Evolutionary conservation across 1,139 yeast genomes (phyloP), one percentile per base, ranked within the genome.

Genomic region (Scheffersomyces stambukii): DNA sequence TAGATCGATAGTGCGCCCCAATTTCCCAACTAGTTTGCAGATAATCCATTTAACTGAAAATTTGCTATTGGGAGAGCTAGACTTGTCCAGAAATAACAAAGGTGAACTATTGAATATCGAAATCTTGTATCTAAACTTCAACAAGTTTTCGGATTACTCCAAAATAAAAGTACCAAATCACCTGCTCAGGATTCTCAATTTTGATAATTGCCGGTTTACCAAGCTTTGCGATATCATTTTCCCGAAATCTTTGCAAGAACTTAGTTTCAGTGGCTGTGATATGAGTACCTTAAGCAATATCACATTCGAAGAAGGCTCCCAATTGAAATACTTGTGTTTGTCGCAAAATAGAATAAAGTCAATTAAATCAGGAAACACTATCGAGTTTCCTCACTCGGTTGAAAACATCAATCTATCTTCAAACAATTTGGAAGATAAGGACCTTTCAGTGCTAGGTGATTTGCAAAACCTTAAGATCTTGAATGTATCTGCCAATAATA

Each of bases 1-100:
- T 8, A 30, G 27, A 11, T 21, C 22, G 5, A 33, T 47, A 0
- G 30, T 32, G 5, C 27, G 37, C 8, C 48, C 44, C 19, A 24
- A 27, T 17, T 27, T 54, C 2, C 57, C 58, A 1, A 21, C 37
- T 3, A 19, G 35, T 5, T 35, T 49, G 15, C 24, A 39, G 3
- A 42, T 44, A 3, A 19, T 54, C 8, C 52, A 52, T 33, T 39
- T 52, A 8, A 52, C 57, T 2, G 57, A 54, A 25, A 54, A 54
- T 31, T 23, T 48, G 4, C n/a, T n/a, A n/a, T 14, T 35, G 3
- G 40, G 38, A 3, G 32, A 40, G 5, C 30, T 53, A 1, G 45
- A 52, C 32, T 36, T 54, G 8, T 26, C 37, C 2, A 29, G 28
- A 3, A 52, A 50, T 31, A 23, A 29, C 4, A 13, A 23, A 12